Evolutionary conservation across 202 grass and related monocot genomes (phyloP).

Genomic region (Eragrostis tef): DNA sequence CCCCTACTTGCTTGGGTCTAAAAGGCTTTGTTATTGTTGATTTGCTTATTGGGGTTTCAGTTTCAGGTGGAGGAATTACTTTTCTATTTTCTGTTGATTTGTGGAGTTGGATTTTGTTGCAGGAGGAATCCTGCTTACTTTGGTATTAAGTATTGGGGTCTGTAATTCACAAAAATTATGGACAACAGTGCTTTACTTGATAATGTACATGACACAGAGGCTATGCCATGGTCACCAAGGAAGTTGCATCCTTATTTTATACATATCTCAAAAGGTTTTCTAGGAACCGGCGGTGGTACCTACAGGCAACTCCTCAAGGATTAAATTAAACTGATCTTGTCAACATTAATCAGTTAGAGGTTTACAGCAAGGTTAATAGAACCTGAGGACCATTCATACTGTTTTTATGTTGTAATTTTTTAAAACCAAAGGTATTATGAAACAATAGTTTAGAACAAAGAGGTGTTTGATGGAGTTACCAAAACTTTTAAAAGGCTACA

Average conservation of each 20-base stretch:
- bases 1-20: background rate
- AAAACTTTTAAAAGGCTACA: too few relatives aligned
- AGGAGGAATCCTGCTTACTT: conserved; percentile 11
- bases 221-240: background rate
- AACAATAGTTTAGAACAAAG: too few relatives aligned
- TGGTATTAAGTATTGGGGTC: background rate
- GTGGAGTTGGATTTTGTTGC: background rate
- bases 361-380: conserved; percentile 19
- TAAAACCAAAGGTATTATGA: too few relatives aligned
- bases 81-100: conserved; percentile 3
- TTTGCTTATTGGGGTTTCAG: background rate
- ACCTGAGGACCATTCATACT: conserved; percentile 7
- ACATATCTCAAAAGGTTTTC: background rate
- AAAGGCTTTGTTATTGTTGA: background rate
- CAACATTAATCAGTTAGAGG: background rate
- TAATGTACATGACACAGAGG: background rate
- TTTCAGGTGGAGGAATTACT: background rate
- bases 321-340: background rate
- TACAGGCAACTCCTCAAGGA: background rate
- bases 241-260: conserved; percentile 12
- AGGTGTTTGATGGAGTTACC: too few relatives aligned
- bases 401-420: background rate
- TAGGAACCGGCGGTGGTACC: background rate
- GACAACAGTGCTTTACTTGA: background rate
- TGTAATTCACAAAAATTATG: background rate